Percentiles rank a stretch among this genome's conserved stretches.
Evolutionary conservation across 306 rosid genomes (phyloP).

Genomic region (Cicer judaicum): DNA sequence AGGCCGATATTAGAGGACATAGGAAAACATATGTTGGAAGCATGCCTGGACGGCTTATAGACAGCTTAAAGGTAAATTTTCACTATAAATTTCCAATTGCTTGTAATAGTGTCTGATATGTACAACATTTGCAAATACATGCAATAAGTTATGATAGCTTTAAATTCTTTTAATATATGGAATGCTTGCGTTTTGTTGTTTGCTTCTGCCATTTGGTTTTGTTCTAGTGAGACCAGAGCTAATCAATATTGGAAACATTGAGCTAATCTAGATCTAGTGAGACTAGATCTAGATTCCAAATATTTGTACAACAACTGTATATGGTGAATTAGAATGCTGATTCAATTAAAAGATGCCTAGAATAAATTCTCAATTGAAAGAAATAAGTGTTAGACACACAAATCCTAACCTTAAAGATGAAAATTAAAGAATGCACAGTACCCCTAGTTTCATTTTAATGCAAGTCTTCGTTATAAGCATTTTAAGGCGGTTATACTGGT

Average conservation of each 20-base stretch:
- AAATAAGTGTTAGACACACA: not conserved
- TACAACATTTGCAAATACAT: slow-evolving; percentile 26
- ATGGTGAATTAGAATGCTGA: slow-evolving; percentile 29
- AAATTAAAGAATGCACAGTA: not conserved
- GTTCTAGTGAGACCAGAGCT: slow-evolving; percentile 32
- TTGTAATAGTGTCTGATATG: slow-evolving; percentile 37
- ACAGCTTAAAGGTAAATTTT: slow-evolving; percentile 81
- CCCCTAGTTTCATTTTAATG: not conserved
- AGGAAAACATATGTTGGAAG: slow-evolving; percentile 99
- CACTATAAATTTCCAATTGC: slow-evolving; percentile 9
- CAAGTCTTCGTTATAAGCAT: slow-evolving; percentile 16
- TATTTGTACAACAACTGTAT: slow-evolving; percentile 9
- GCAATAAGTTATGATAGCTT: slow-evolving; percentile 12
- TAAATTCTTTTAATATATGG: slow-evolving; percentile 3
- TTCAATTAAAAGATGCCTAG: slow-evolving; percentile 12
- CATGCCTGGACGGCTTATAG: slow-evolving; percentile 99
- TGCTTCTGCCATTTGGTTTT: slow-evolving; percentile 1
- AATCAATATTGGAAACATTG: slow-evolving; percentile 50
- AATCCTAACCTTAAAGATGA: not conserved
- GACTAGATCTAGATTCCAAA: slow-evolving; percentile 32
- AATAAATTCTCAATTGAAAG: slow-evolving; percentile 15
- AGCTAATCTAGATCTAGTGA: too few relatives aligned
- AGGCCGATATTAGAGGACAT: slow-evolving; percentile 99
- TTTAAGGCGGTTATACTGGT: slow-evolving; percentile 9
- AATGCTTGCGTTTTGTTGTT: slow-evolving; percentile 36